Conservation (phyloP, 2,329 filamentous ascomycete species). For the Beauveria bassiana region DNA sequence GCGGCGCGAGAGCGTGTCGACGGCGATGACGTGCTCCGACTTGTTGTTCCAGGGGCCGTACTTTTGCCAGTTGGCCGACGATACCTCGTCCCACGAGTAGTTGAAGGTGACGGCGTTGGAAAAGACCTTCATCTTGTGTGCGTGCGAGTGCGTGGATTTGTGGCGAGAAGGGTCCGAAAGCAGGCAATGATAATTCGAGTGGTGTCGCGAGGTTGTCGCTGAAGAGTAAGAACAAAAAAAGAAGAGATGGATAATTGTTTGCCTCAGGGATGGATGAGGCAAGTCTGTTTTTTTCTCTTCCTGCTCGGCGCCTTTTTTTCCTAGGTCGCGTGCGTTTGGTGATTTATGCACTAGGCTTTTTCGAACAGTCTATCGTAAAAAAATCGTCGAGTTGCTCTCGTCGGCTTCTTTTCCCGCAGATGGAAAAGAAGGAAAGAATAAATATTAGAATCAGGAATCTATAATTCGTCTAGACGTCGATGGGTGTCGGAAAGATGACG, state of each 20-base stretch:
- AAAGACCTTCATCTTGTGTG: constrained; percentile 78
- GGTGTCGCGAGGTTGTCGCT: background rate
- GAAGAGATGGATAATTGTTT: background rate
- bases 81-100: constrained; percentile 98
- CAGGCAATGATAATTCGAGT: background rate
- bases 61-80: constrained; percentile 95
- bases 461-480: constrained; percentile 1
- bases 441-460: constrained; percentile 4
- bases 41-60: constrained; percentile 99
- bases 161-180: background rate
- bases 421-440: background rate
- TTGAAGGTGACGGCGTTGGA: constrained; percentile 83
- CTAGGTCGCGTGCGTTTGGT: background rate
- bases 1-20: constrained; percentile 77
- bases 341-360: background rate
- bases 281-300: background rate
- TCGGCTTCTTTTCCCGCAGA: background rate
- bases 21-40: constrained; percentile 90
- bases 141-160: constrained; percentile 14
- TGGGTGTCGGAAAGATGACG: background rate
- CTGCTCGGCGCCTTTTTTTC: background rate
- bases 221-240: background rate
- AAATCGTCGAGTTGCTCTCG: background rate
- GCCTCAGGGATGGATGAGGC: background rate
- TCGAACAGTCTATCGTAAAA: background rate